These are phyloP conservation scores for Cryptosporidium viatorum DNA, from an alignment of 169 alveolate species.

Conservation along the genomic window DNA sequence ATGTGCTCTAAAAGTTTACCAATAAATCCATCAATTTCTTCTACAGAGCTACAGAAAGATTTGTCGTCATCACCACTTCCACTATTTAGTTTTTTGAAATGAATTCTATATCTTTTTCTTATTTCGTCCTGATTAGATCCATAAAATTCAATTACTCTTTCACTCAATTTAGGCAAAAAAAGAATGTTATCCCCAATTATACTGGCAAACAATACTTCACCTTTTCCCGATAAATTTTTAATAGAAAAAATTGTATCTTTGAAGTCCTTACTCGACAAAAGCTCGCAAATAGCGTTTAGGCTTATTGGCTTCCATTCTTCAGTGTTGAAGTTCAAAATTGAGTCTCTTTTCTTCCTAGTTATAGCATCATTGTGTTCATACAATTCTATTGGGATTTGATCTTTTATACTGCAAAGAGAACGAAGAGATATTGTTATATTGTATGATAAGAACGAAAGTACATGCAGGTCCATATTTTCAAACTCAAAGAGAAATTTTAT, in stretches of 20 bases:
- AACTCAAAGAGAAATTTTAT: constrained; percentile 55
- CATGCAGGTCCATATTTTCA: constrained; percentile 38
- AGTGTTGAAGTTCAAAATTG: neutral
- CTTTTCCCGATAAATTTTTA: constrained; percentile 48
- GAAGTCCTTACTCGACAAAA: constrained; percentile 48
- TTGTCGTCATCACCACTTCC: neutral
- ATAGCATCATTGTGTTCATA: constrained; percentile 26
- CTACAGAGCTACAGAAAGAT: constrained; percentile 9
- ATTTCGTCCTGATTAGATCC: constrained; percentile 39
- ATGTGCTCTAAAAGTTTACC: constrained; percentile 39
- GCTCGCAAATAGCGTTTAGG: constrained; percentile 37
- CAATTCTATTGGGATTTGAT: constrained; percentile 53
- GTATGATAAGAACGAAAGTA: constrained; percentile 15
- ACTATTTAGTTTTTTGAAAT: constrained; percentile 10
- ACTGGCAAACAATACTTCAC: constrained; percentile 47
- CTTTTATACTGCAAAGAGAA: constrained; percentile 48
- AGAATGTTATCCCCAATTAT: constrained; percentile 68
- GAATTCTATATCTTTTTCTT: constrained; percentile 66
- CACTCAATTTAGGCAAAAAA: constrained; percentile 55
- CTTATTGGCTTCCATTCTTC: constrained; percentile 49
- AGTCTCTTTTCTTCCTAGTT: neutral
- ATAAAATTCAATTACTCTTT: constrained; percentile 61
- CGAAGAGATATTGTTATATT: constrained; percentile 58
- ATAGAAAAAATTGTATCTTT: constrained; percentile 66
- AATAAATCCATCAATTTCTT: constrained; percentile 40